Evolutionary conservation across 371 early-diverging fungal species (phyloP).

Genomic region (Apophysomyces elegans): DNA sequence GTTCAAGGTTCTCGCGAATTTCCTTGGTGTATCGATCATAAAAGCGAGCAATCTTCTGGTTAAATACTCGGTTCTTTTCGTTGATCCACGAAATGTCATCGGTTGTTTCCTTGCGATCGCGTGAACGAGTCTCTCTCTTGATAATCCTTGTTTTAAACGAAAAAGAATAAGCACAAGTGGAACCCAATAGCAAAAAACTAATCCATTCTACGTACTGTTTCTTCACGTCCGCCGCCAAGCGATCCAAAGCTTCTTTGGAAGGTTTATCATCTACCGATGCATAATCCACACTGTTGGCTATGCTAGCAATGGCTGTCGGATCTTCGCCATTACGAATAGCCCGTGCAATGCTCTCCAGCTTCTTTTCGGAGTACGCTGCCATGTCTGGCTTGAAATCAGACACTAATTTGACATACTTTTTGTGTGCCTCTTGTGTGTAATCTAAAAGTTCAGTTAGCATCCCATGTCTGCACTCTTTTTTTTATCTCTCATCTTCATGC

Average conservation of each 20-base stretch:
- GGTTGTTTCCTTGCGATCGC: constrained; percentile 71
- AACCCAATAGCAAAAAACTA: constrained; percentile 10
- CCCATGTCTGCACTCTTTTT: neutral
- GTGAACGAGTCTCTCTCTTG: constrained; percentile 72
- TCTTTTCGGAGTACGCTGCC: constrained; percentile 72
- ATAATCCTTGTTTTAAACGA: constrained; percentile 52
- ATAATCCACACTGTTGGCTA: constrained; percentile 73
- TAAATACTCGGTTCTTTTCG: constrained; percentile 93
- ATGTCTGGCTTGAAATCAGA: constrained; percentile 86
- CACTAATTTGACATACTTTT: constrained; percentile 83
- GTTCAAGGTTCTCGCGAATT: constrained; percentile 86
- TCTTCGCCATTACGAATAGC: constrained; percentile 48
- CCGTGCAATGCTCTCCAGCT: constrained; percentile 47
- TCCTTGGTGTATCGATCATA: constrained; percentile 95
- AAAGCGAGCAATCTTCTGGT: constrained; percentile 91
- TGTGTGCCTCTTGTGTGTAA: constrained; percentile 83
- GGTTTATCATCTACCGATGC: constrained; percentile 69
- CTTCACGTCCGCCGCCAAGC: constrained; percentile 73
- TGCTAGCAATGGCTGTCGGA: constrained; percentile 60
- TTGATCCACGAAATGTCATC: constrained; percentile 97
- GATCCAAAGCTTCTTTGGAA: constrained; percentile 68
- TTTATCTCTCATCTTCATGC: neutral
- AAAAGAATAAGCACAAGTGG: neutral
- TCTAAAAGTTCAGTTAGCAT: constrained; percentile 44
- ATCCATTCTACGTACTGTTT: constrained; percentile 66